phyloP scores from a whole-genome alignment of 2,329 filamentous ascomycete species.

The Nectriaceae sp. region DNA sequence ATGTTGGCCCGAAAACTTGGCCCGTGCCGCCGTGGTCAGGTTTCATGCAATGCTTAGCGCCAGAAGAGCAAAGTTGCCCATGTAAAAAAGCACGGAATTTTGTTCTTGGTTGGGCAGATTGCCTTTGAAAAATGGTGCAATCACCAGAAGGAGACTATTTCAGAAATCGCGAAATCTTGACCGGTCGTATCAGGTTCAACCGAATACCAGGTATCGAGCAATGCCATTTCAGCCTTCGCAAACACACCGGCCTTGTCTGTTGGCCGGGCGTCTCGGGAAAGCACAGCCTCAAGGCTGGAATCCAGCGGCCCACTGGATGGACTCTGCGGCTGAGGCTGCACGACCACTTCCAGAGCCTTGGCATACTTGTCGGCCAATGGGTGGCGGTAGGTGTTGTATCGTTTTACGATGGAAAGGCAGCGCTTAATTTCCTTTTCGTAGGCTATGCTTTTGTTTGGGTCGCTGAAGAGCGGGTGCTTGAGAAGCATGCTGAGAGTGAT shows the following conservation, averaged over 20 bases:
- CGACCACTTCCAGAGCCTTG: conserved; percentile 15
- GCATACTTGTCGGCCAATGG: conserved; percentile 19
- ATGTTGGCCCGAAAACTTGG: too few relatives aligned
- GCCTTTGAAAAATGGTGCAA: too few relatives aligned
- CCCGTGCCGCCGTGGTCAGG: too few relatives aligned
- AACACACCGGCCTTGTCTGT: background rate
- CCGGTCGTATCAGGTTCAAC: background rate
- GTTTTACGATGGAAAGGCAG: conserved; percentile 24
- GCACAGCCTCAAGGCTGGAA: conserved; percentile 17
- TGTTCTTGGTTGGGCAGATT: too few relatives aligned
- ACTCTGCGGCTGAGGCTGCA: conserved; percentile 15
- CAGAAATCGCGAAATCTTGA: conserved; percentile 11
- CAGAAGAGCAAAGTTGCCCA: too few relatives aligned
- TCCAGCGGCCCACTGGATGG: conserved; percentile 17
- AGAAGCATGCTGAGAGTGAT: conserved; percentile 25
- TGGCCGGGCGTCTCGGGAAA: background rate
- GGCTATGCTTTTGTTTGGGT: conserved; percentile 19
- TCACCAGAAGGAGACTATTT: conserved; percentile 25
- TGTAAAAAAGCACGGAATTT: too few relatives aligned
- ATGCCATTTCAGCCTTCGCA: conserved; percentile 18
- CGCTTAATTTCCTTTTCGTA: conserved; percentile 20
- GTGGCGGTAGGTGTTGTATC: conserved; percentile 14
- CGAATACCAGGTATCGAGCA: conserved; percentile 26
- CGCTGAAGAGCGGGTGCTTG: conserved; percentile 22
- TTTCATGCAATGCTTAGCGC: too few relatives aligned